phyloP scores from a whole-genome alignment of 345 rosid genomes.

The Gossypium mustelinum region DNA sequence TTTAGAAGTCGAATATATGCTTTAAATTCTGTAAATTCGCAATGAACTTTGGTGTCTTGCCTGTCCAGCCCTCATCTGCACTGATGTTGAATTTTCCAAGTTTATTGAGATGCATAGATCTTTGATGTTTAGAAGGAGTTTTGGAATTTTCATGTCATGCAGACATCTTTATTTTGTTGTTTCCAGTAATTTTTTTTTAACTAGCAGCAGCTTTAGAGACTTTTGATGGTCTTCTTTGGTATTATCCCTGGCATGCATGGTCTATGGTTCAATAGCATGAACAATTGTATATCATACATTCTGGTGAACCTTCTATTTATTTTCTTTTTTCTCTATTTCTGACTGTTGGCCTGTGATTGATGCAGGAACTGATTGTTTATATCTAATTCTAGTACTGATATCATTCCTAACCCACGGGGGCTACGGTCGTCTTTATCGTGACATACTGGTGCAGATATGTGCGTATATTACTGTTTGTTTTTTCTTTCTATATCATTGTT shows the following conservation, averaged over 20 bases:
- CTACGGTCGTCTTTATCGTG: slow-evolving; percentile 6
- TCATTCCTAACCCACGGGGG: slow-evolving; percentile 4
- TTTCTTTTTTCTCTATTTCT: background rate
- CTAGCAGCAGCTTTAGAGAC: background rate
- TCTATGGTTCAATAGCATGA: background rate
- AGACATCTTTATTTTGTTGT: slow-evolving; percentile 1
- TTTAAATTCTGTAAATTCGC: background rate
- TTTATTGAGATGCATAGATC: background rate
- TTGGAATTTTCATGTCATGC: background rate
- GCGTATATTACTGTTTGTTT: slow-evolving; percentile 19
- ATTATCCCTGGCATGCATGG: background rate
- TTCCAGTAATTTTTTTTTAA: background rate
- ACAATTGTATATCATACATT: background rate
- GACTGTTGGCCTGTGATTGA: slow-evolving; percentile 13
- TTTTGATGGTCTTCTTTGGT: background rate
- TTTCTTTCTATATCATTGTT: background rate
- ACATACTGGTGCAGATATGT: slow-evolving; percentile 26
- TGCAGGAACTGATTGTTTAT: slow-evolving; percentile 28
- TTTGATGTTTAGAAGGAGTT: background rate
- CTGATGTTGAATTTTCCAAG: background rate
- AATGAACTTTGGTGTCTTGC: background rate
- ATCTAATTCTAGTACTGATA: slow-evolving; percentile 7
- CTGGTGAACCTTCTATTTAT: background rate
- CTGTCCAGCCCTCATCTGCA: background rate
- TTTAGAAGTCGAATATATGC: background rate